Evolutionary conservation across 228 moss, liverwort and hornwort genomes (phyloP).

Genomic region (Sphagnum magellanicum): DNA sequence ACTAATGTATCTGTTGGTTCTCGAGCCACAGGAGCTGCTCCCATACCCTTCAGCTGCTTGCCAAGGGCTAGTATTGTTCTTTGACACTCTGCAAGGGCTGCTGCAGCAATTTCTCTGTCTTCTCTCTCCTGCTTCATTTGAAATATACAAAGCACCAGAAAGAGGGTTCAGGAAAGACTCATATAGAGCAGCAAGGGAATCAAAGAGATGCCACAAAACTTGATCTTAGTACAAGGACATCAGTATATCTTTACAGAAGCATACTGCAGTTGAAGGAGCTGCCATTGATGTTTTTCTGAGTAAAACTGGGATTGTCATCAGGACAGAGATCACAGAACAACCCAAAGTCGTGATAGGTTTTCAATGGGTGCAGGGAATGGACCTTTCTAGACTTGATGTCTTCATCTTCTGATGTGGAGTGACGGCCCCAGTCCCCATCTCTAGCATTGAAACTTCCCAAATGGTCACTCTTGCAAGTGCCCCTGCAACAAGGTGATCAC

Average conservation of each 20-base stretch:
- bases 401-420: conserved; percentile 2
- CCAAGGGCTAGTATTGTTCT: conserved; percentile 49
- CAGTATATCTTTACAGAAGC: too few species aligned
- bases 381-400: conserved; percentile 5
- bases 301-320: too few species aligned
- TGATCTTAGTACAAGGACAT: too few species aligned
- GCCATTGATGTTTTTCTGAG: too few species aligned
- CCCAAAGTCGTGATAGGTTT: too few species aligned
- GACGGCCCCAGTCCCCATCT: conserved; percentile 1
- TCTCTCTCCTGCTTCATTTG: not conserved
- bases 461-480: not conserved
- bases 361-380: too few species aligned
- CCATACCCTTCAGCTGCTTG: conserved; percentile 49
- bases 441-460: not conserved
- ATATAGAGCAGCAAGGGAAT: too few species aligned
- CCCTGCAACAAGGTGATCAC: not conserved
- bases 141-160: too few species aligned
- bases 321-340: too few species aligned
- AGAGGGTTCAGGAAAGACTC: too few species aligned
- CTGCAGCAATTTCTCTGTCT: conserved; percentile 55
- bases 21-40: conserved; percentile 14
- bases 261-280: too few species aligned
- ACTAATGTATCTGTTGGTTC: conserved; percentile 12
- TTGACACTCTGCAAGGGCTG: conserved; percentile 60
- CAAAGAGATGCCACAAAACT: too few species aligned